Percentiles rank a stretch among this genome's conserved stretches.
phyloP scores from a whole-genome alignment of 306 rosid genomes.

The Fagus crenata region DNA sequence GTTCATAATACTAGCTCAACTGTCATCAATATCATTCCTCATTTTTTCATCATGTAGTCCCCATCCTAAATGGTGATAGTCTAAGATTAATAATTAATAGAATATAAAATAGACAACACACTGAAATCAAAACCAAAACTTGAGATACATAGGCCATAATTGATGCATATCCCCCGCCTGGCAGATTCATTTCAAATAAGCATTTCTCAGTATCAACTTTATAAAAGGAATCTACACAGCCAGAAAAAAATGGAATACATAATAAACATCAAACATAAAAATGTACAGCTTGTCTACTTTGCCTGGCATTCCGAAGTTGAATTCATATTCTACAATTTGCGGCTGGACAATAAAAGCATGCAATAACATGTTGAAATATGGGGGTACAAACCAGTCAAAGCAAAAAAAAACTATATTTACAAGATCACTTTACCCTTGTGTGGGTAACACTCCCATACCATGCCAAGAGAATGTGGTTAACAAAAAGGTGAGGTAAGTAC shows the following conservation, averaged over 20 bases:
- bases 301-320: constrained; percentile 9
- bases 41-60: too few relatives aligned
- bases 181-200: not conserved
- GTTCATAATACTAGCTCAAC: too few relatives aligned
- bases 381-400: too few relatives aligned
- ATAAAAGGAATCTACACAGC: too few relatives aligned
- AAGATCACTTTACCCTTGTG: too few relatives aligned
- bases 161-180: not conserved
- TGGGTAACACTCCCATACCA: too few relatives aligned
- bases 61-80: too few relatives aligned
- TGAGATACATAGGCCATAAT: not conserved
- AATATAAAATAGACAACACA: not conserved
- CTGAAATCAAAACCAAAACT: not conserved
- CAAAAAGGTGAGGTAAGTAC: too few relatives aligned
- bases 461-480: too few relatives aligned
- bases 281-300: constrained; percentile 17
- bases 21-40: too few relatives aligned
- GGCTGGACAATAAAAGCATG: constrained; percentile 48
- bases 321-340: constrained; percentile 79
- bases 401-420: too few relatives aligned
- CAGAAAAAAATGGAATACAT: not conserved
- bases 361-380: not conserved
- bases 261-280: not conserved
- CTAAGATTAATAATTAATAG: too few relatives aligned
- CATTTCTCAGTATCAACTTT: not conserved